Evolutionary conservation across 805 yeast species (phyloP), one percentile per base, ranked within the genome.

Genomic region (Kluyveromyces siamensis): DNA sequence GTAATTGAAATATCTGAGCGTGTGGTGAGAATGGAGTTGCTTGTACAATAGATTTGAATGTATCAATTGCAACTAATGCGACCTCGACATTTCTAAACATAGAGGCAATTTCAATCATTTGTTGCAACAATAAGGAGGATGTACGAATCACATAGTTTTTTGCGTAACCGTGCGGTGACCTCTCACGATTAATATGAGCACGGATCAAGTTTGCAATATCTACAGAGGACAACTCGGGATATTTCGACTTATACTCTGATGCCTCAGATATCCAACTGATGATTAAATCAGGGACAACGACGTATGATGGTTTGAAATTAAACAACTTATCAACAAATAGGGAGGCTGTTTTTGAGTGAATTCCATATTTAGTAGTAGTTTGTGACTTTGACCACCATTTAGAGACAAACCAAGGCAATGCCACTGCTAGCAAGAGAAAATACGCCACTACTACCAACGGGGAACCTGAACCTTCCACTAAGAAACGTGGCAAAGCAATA

Each of bases 341-440:
- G 3, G 86, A 77, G 6, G 99, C 96, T n/a, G 98, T 85, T 27
- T 79, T 77, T 45, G 84, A 81, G 55, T 86, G 87, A 51, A 93
- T 72, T 4, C 96, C 96, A 56, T 79, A 80, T 57, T 83, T 86
- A 27, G 96, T 93, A 60, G 80, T 81, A 2, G 84, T 71, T 62
- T 84, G 85, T 46, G 88, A 87, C 48, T 79, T 81, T 42, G 73
- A 72, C 99, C 99, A 93, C 96, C 97, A 91, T 27, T 73, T 71
- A 39, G 88, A 85, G 30, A 95, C 98, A 43, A 85, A 66, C 47
- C 72, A 72, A 2, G 99, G 99, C 49, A 93, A 74, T 6, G 87
- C 71, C 4, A 84, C 72, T 18, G 95, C 96, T 56, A 93, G 81
- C 41, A 87, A 65, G 8, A 77, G 54, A 45, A 88, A 79, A 65